These are phyloP conservation scores for Petrea volubilis DNA, from an alignment of 257 asterid species.

Conservation along the genomic window DNA sequence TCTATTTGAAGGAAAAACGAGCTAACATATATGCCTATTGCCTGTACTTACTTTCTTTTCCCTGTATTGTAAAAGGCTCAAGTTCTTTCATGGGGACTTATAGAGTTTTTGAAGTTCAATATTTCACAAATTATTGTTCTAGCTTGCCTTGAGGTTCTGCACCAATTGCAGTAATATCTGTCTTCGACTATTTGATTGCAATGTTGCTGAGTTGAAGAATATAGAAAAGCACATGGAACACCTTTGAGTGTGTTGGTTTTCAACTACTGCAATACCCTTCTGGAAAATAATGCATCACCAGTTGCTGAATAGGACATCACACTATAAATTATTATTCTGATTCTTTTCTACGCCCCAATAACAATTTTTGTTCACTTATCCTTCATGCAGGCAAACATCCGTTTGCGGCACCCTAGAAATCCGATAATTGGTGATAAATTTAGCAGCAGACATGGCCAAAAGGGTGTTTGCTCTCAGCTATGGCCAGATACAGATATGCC, in stretches of 20 bases:
- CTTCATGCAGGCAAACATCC: conserved; percentile 76
- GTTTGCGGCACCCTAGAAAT: conserved; percentile 80
- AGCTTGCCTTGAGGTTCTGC: too few species aligned
- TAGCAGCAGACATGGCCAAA: conserved; percentile 99
- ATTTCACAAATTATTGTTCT: too few species aligned
- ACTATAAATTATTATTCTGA: not conserved
- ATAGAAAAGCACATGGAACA: not conserved
- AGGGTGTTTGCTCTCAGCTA: conserved; percentile 99
- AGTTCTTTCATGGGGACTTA: not conserved
- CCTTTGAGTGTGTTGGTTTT: not conserved
- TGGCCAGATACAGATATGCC: conserved; percentile 98
- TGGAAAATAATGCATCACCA: not conserved
- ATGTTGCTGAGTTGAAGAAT: not conserved
- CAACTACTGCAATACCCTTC: not conserved
- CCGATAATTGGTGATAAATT: conserved; percentile 96
- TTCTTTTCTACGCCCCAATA: not conserved
- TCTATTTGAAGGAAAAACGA: too few species aligned
- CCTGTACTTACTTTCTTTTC: not conserved
- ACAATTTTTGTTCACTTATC: conserved; percentile 11
- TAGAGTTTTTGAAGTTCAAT: too few species aligned
- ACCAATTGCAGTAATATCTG: too few species aligned
- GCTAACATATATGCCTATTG: not conserved
- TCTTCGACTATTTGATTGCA: not conserved
- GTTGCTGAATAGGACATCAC: not conserved
- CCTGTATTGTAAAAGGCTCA: not conserved